phyloP scores from a whole-genome alignment of 148 eudicot species.

The Cornus suecica region DNA sequence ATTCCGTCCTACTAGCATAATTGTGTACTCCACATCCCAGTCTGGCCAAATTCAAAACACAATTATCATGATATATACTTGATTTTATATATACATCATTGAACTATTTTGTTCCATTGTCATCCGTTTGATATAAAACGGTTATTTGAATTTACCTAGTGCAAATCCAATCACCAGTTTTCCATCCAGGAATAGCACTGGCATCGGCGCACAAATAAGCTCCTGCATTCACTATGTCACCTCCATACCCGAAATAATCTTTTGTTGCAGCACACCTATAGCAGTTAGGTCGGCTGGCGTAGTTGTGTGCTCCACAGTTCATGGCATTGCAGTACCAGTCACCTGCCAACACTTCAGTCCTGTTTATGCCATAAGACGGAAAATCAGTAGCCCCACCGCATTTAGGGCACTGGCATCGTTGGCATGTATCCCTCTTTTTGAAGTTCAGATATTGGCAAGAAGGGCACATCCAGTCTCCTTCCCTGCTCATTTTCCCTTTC shows the following conservation, averaged over 20 bases:
- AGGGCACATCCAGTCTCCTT: slow-evolving; percentile 87
- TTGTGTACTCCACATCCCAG: slow-evolving; percentile 71
- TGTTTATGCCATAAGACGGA: slow-evolving; percentile 29
- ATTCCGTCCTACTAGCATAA: slow-evolving; percentile 75
- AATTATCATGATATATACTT: not conserved
- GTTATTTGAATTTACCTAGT: slow-evolving; percentile 26
- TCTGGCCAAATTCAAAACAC: slow-evolving; percentile 25
- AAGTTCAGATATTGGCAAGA: slow-evolving; percentile 79
- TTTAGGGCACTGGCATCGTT: slow-evolving; percentile 60
- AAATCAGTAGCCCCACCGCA: slow-evolving; percentile 37
- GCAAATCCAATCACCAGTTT: slow-evolving; percentile 87
- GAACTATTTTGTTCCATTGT: not conserved
- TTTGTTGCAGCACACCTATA: slow-evolving; percentile 50
- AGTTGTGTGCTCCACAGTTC: slow-evolving; percentile 82
- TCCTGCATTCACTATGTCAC: slow-evolving; percentile 28
- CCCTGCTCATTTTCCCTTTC: slow-evolving; percentile 48
- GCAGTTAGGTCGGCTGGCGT: slow-evolving; percentile 74
- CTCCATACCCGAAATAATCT: slow-evolving; percentile 33
- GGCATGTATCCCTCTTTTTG: slow-evolving; percentile 75
- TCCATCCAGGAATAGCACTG: slow-evolving; percentile 66
- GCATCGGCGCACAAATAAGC: slow-evolving; percentile 29
- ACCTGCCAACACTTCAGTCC: slow-evolving; percentile 59
- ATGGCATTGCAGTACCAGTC: slow-evolving; percentile 78
- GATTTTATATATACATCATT: no score
- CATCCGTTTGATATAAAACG: not conserved